These are phyloP conservation scores for Boletellus sp. DNA, from an alignment of 1,284 basidiomycete genomes.

Conservation along the genomic window DNA sequence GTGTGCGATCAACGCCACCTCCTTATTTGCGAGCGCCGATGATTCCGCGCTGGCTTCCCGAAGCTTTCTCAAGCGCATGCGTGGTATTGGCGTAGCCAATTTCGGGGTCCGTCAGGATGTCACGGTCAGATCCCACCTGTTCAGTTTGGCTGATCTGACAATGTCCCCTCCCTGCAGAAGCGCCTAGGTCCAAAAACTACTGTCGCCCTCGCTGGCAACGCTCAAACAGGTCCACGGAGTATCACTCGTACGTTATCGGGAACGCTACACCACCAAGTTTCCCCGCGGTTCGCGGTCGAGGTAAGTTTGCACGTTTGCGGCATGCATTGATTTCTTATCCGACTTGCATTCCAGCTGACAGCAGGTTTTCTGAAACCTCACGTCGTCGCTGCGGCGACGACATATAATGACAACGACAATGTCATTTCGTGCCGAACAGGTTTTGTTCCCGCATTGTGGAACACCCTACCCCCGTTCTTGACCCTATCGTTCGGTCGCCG, in stretches of 20 bases:
- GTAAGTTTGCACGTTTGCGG: conserved; percentile 33
- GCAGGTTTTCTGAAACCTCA: conserved; percentile 36
- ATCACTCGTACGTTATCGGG: conserved; percentile 47
- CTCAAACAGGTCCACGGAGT: conserved; percentile 27
- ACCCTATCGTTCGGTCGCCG: conserved; percentile 33
- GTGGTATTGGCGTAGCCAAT: conserved; percentile 32
- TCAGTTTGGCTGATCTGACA: conserved; percentile 24
- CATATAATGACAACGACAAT: conserved; percentile 36
- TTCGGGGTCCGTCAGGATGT: conserved; percentile 39
- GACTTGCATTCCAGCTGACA: conserved; percentile 26
- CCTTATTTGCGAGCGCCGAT: conserved; percentile 40
- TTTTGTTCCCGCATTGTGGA: conserved; percentile 29
- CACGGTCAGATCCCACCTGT: conserved; percentile 35
- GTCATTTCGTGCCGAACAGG: conserved; percentile 22
- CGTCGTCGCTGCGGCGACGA: conserved; percentile 35
- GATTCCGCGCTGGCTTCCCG: conserved; percentile 22
- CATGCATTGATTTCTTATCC: conserved; percentile 21
- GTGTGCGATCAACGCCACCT: conserved; percentile 46
- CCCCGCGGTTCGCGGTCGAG: conserved; percentile 49
- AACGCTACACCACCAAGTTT: conserved; percentile 62
- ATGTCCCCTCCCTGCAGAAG: conserved; percentile 33
- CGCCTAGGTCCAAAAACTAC: conserved; percentile 39
- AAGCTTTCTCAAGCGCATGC: conserved; percentile 33
- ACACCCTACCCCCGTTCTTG: conserved; percentile 27
- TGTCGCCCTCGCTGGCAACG: conserved; percentile 33